A percentile compares a stretch with the other conserved stretches of the same genome.
Conservation (phyloP, 345 rosid species). For the Acer yangbiense region DNA sequence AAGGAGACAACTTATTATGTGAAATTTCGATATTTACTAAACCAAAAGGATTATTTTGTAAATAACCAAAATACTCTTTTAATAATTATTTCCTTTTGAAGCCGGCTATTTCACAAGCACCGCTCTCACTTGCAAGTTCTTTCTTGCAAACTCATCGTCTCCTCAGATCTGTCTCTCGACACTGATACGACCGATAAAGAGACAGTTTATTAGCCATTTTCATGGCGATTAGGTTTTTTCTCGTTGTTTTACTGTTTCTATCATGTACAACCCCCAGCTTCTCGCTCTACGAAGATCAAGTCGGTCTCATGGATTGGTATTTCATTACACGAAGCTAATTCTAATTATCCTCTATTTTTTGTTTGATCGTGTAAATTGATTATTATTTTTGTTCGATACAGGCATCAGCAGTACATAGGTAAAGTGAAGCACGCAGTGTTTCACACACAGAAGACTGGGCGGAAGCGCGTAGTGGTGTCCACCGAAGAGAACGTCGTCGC, state of each 20-base stretch:
- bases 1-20: no score
- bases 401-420: constrained; percentile 91
- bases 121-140: not conserved
- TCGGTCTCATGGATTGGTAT: constrained; percentile 95
- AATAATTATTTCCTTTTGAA: not conserved
- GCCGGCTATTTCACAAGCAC: constrained; percentile 13
- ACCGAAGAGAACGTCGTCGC: constrained; percentile 93
- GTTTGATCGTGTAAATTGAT: not conserved
- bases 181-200: constrained; percentile 6
- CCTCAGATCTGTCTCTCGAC: constrained; percentile 33
- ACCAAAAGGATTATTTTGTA: not conserved
- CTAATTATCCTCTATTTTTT: not conserved
- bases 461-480: constrained; percentile 91
- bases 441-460: constrained; percentile 92
- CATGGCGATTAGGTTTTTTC: constrained; percentile 58
- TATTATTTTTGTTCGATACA: constrained; percentile 20
- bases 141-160: not conserved
- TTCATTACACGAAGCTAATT: not conserved
- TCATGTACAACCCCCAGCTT: constrained; percentile 43
- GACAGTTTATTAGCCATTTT: constrained; percentile 30
- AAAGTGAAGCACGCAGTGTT: constrained; percentile 96
- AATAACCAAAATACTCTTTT: not conserved
- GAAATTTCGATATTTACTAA: not conserved
- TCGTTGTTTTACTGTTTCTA: constrained; percentile 38
- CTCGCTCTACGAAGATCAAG: constrained; percentile 94